A percentile compares a stretch with the other conserved stretches of the same genome.
Evolutionary conservation across 768 basidiomycete species (phyloP).

Genomic region (Tubosaeta sp.): DNA sequence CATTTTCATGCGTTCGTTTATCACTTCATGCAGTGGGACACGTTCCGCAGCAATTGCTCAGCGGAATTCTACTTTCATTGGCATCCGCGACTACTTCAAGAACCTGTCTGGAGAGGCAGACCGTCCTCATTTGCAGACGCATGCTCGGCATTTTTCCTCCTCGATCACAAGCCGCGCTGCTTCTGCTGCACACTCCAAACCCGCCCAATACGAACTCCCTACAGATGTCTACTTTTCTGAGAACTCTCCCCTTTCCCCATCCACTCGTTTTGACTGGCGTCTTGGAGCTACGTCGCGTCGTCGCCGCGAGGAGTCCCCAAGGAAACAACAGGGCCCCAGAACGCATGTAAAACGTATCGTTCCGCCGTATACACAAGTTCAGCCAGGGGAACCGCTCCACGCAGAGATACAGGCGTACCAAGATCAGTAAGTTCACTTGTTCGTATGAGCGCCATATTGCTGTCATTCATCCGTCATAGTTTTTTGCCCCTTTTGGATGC

Average conservation of each 20-base stretch:
- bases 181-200: constrained; percentile 9
- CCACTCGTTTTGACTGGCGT: constrained; percentile 58
- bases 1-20: constrained; percentile 12
- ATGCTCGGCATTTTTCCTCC: constrained; percentile 12
- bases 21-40: neutral
- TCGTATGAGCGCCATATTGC: neutral
- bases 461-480: constrained; percentile 24
- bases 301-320: constrained; percentile 6
- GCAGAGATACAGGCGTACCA: constrained; percentile 52
- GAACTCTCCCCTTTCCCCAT: constrained; percentile 23
- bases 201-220: constrained; percentile 20
- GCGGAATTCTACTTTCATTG: constrained; percentile 26
- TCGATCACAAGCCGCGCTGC: constrained; percentile 6
- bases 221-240: constrained; percentile 29
- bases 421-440: constrained; percentile 39
- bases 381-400: constrained; percentile 40
- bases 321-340: constrained; percentile 11
- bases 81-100: constrained; percentile 29
- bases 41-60: constrained; percentile 6
- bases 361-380: constrained; percentile 32
- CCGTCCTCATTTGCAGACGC: neutral
- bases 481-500: constrained; percentile 46
- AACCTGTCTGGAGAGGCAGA: constrained; percentile 9
- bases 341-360: constrained; percentile 36
- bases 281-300: constrained; percentile 47